phyloP scores from a whole-genome alignment of 2,329 filamentous ascomycete genomes.

The Sclerotinia sclerotiorum region DNA sequence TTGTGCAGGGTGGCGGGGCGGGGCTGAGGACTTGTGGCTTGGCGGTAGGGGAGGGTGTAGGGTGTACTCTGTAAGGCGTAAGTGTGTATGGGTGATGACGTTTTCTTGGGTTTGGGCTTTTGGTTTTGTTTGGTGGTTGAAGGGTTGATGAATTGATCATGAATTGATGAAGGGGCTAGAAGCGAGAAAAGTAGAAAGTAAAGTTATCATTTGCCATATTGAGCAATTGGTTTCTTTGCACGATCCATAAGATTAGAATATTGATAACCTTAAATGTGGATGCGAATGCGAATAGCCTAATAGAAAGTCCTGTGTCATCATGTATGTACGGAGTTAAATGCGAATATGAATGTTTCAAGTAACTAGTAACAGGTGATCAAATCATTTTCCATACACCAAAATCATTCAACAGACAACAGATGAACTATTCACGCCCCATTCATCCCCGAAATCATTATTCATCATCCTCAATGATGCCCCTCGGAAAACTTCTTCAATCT shows the following conservation, averaged over 20 bases:
- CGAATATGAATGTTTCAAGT: neutral
- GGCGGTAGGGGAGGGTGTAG: neutral
- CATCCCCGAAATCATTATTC: neutral
- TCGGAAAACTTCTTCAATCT: neutral
- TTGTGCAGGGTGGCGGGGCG: neutral
- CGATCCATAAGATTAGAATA: neutral
- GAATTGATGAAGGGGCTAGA: constrained; percentile 12
- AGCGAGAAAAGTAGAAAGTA: neutral
- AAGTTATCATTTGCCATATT: neutral
- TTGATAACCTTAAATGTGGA: neutral
- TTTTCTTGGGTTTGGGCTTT: neutral
- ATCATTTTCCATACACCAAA: neutral
- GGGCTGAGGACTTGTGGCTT: constrained; percentile 14
- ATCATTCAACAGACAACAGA: neutral
- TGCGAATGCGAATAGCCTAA: neutral
- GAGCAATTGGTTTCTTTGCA: neutral
- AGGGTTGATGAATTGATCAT: neutral
- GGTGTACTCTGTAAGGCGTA: neutral
- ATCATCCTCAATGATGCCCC: neutral
- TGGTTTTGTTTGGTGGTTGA: neutral
- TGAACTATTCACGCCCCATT: neutral
- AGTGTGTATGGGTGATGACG: constrained; percentile 1
- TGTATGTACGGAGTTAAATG: too few species aligned
- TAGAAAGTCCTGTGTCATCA: neutral
- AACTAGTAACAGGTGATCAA: neutral